phyloP scores from a whole-genome alignment of 2,329 filamentous ascomycete species.

The Fonsecaea pedrosoi region DNA sequence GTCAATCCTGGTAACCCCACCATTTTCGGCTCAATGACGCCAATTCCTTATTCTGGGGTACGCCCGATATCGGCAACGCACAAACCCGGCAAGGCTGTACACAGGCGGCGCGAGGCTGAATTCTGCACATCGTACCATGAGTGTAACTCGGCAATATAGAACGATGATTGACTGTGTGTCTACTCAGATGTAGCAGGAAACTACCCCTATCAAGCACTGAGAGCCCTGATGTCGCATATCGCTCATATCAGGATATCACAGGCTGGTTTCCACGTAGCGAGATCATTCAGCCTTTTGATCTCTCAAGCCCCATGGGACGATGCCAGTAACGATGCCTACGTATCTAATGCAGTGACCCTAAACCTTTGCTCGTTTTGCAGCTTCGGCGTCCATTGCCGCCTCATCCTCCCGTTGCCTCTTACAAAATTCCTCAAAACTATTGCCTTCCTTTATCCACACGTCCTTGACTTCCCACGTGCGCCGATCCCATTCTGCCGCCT shows the following conservation, averaged over 20 bases:
- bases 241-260: background rate
- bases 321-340: background rate
- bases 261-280: background rate
- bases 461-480: constrained; percentile 49
- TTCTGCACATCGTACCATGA: background rate
- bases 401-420: constrained; percentile 38
- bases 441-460: constrained; percentile 46
- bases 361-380: constrained; percentile 34
- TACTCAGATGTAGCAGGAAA: background rate
- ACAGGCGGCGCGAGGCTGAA: background rate
- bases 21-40: background rate
- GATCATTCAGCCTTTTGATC: background rate
- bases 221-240: background rate
- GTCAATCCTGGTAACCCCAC: background rate
- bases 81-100: background rate
- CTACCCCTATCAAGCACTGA: background rate
- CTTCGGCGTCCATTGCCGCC: constrained; percentile 35
- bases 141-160: background rate
- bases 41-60: constrained; percentile 9
- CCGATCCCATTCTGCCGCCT: constrained; percentile 61
- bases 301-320: background rate
- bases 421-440: constrained; percentile 41
- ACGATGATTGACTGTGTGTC: background rate
- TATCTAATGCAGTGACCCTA: constrained; percentile 4
- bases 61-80: constrained; percentile 12